Evolutionary conservation across 169 alveolate species (phyloP).

Genomic region (Plasmodium billcollinsi): DNA sequence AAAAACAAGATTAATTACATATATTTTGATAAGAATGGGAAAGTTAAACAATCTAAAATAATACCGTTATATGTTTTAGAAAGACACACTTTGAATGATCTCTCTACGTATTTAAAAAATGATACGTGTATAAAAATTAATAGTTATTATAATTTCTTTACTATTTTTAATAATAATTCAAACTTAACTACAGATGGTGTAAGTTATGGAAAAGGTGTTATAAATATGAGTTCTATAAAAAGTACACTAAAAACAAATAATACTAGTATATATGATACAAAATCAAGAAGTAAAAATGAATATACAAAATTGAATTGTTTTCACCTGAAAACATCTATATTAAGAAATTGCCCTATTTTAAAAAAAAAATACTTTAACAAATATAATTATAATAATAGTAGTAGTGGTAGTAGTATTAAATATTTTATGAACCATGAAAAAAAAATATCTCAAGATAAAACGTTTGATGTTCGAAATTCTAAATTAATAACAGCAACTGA

Average conservation of each 20-base stretch:
- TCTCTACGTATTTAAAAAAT: conserved; percentile 31
- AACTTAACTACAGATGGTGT: neutral
- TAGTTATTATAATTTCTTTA: conserved; percentile 18
- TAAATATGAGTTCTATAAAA: conserved; percentile 6
- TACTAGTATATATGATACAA: neutral
- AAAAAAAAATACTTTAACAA: neutral
- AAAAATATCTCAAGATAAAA: neutral
- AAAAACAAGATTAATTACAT: conserved; percentile 61
- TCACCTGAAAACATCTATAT: neutral
- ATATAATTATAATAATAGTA: neutral
- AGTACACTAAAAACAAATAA: neutral
- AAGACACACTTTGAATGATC: conserved; percentile 53
- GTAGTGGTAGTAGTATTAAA: neutral
- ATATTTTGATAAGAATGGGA: conserved; percentile 56
- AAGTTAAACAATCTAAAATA: conserved; percentile 44
- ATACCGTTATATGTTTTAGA: conserved; percentile 72
- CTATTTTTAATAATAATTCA: conserved; percentile 15
- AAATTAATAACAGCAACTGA: neutral
- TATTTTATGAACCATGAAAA: neutral
- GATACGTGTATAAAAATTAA: conserved; percentile 1
- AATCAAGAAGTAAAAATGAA: neutral
- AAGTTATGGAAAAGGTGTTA: neutral
- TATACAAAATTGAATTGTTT: neutral
- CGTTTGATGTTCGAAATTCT: conserved; percentile 12
- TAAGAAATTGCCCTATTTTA: neutral